Evolutionary conservation across 108 stramenopile genomes (phyloP), one percentile per base, ranked within the genome.

Genomic region (Pseudonitzschia delicatissima): DNA sequence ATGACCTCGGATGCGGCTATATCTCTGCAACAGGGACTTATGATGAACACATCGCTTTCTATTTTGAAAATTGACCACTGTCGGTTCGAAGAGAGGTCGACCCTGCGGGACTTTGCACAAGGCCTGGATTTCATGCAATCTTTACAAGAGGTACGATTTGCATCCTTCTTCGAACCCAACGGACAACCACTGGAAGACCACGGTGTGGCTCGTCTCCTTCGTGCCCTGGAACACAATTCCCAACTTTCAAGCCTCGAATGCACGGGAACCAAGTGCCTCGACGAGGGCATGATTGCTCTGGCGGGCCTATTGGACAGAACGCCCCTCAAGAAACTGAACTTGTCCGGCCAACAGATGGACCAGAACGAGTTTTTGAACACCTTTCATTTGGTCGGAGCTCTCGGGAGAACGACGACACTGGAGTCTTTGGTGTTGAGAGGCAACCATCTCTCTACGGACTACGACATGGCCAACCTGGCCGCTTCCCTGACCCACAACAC

Each of bases 401-500:
- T 71, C 6, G 71, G 62, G 29, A 18, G 62, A 11, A 71, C 52
- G 5, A 13, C 18, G 23, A 71, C 62, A 3, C 25, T 71, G 2
- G 53, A 47, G 45, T 45, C 49, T 0, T 17, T 71, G 23, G 39
- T 51, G 20, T 45, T 71, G 28, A 32, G 42, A 47, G 63, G 28
- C 62, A 71, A 71, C 31, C 23, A 71, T 34, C 53, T 71, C 0
- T 35, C 45, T 28, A 29, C 55, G 12, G 71, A 71, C 62, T 17
- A 36, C 9, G 62, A 63, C 39, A 64, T 71, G 71, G 60, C 71
- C 0, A 64, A 42, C 57, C 21, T 71, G 53, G 71, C 71, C 11
- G 57, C 71, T 6, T 62, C 71, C 6, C 42, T 71, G 51, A 57
- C 35, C 18, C 39, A 64, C 71, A 71, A 71, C 55, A 71, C 71